Evolutionary conservation across 345 rosid species (phyloP).

Genomic region (Pistacia integerrima): DNA sequence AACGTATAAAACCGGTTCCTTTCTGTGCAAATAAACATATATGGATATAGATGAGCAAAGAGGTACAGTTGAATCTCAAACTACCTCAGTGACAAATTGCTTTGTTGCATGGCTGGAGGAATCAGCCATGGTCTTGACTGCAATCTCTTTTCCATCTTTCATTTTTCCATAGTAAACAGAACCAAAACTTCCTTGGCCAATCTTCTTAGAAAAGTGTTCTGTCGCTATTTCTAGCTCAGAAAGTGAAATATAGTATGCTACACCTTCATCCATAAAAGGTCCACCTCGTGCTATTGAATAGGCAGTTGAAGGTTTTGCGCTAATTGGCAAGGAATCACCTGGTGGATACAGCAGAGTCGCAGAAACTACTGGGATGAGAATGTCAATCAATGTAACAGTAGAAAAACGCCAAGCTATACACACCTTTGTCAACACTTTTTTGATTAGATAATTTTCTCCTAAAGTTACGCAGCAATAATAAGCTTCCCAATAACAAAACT

Average conservation of each 20-base stretch:
- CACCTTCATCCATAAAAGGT: constrained; percentile 75
- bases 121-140: constrained; percentile 86
- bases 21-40: not conserved
- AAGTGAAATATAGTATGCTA: constrained; percentile 70
- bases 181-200: constrained; percentile 96
- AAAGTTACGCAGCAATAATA: constrained; percentile 40
- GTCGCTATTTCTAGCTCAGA: constrained; percentile 84
- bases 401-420: constrained; percentile 6
- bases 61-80: constrained; percentile 1
- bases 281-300: constrained; percentile 64
- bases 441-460: constrained; percentile 34
- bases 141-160: constrained; percentile 96
- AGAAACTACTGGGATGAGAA: constrained; percentile 16
- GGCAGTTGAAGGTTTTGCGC: constrained; percentile 50
- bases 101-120: constrained; percentile 58
- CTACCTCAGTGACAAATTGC: constrained; percentile 97
- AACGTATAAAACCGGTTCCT: not conserved
- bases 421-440: constrained; percentile 57
- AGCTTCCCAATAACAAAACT: constrained; percentile 53
- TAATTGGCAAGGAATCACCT: constrained; percentile 53
- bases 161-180: constrained; percentile 88
- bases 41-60: no score
- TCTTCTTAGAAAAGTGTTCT: constrained; percentile 62
- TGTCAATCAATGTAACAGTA: not conserved
- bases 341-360: constrained; percentile 19